phyloP scores from a whole-genome alignment of 2,329 filamentous ascomycete genomes.

The Alternaria panax region DNA sequence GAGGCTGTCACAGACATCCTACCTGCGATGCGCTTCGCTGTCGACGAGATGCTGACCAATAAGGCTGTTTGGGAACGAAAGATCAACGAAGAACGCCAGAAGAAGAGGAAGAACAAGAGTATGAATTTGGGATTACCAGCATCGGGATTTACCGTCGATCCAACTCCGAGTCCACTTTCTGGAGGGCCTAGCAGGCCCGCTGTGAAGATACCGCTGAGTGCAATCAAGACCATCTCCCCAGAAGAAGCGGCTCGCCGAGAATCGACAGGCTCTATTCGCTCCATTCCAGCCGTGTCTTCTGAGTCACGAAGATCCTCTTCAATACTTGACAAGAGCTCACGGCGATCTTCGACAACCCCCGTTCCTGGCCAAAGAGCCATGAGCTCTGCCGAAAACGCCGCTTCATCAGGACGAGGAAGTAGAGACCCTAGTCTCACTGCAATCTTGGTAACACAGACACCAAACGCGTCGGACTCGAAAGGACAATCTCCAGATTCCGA shows the following conservation, averaged over 20 bases:
- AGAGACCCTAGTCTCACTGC: slow-evolving; percentile 51
- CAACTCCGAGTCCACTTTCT: slow-evolving; percentile 46
- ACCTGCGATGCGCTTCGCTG: slow-evolving; percentile 82
- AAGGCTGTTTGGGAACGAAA: slow-evolving; percentile 74
- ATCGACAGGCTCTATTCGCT: slow-evolving; percentile 39
- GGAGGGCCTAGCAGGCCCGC: slow-evolving; percentile 28
- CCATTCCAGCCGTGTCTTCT: slow-evolving; percentile 19
- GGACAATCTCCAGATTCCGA: slow-evolving; percentile 22
- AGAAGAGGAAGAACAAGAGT: slow-evolving; percentile 48
- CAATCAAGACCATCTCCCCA: slow-evolving; percentile 13
- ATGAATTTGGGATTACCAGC: slow-evolving; percentile 34
- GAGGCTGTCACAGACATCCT: slow-evolving; percentile 85
- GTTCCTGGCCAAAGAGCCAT: slow-evolving; percentile 25
- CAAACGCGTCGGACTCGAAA: slow-evolving; percentile 39
- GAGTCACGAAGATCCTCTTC: slow-evolving; percentile 42
- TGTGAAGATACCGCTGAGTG: slow-evolving; percentile 15
- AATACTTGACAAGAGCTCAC: slow-evolving; percentile 38
- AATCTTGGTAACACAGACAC: slow-evolving; percentile 49
- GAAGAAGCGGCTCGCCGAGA: slow-evolving; percentile 36
- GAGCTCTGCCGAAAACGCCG: slow-evolving; percentile 43
- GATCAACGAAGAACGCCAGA: slow-evolving; percentile 69
- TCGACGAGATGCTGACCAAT: slow-evolving; percentile 82
- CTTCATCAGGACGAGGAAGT: slow-evolving; percentile 47
- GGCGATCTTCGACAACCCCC: slow-evolving; percentile 41
- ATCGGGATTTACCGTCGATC: slow-evolving; percentile 34